Percentiles rank a stretch among this genome's conserved stretches.
Evolutionary conservation across 805 yeast species (phyloP).

Genomic region (Metschnikowia matae): DNA sequence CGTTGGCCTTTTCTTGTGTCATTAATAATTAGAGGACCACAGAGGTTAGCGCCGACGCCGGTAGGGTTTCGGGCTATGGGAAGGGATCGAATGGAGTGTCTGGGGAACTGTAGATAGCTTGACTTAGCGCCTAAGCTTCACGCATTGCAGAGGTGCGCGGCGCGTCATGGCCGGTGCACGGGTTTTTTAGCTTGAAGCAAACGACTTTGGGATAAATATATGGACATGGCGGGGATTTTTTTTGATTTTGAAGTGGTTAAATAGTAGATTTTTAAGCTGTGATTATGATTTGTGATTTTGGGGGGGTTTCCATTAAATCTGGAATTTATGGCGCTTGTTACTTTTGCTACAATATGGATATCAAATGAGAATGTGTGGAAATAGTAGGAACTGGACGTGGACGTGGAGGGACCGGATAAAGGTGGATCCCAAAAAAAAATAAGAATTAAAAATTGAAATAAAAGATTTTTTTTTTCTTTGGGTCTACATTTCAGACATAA

Average conservation of each 20-base stretch:
- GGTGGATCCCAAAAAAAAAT: too few relatives aligned
- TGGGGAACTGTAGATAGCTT: background rate
- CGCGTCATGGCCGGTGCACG: constrained; percentile 1
- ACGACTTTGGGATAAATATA: background rate
- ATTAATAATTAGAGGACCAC: background rate
- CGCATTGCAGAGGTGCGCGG: constrained; percentile 5
- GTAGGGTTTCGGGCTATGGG: background rate
- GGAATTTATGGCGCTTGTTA: background rate
- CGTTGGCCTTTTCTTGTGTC: background rate
- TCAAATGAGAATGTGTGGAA: background rate
- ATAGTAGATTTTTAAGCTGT: too few relatives aligned
- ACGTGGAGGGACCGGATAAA: too few relatives aligned
- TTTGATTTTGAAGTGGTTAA: too few relatives aligned
- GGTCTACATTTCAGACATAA: too few relatives aligned
- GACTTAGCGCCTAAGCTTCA: background rate
- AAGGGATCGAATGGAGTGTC: background rate
- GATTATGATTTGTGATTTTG: background rate
- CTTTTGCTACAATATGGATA: background rate
- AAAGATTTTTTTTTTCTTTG: too few relatives aligned
- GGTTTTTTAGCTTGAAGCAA: background rate
- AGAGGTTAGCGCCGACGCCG: background rate
- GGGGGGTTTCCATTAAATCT: background rate
- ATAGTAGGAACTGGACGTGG: background rate
- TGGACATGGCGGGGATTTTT: too few relatives aligned
- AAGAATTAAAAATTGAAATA: too few relatives aligned